These are phyloP conservation scores for Spirogloea muscicola DNA, from an alignment of 139 green algal genomes.

Conservation along the genomic window DNA sequence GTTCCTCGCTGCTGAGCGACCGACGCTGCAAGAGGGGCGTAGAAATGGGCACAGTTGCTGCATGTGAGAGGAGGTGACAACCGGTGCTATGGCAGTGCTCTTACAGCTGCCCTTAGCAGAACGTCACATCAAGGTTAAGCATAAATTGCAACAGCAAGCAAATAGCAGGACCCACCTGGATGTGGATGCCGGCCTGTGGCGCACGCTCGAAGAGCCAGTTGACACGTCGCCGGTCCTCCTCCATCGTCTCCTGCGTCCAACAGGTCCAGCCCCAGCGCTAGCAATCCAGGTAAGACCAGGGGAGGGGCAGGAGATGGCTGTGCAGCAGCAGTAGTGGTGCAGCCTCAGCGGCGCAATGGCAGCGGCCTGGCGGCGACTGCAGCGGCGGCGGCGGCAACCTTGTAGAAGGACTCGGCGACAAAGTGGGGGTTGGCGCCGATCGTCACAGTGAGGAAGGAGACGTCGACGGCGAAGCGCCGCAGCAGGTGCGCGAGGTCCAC, in stretches of 20 bases:
- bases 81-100: no score
- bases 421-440: slow-evolving; percentile 80
- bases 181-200: slow-evolving; percentile 51
- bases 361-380: no score
- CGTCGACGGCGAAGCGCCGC: slow-evolving; percentile 58
- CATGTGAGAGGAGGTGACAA: no score
- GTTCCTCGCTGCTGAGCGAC: slow-evolving; percentile 46
- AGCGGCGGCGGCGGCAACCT: no score
- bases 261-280: no score
- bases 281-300: no score
- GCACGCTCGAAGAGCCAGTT: slow-evolving; percentile 68
- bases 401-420: slow-evolving; percentile 78
- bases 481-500: slow-evolving; percentile 86
- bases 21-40: slow-evolving; percentile 24
- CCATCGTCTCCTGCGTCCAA: slow-evolving; percentile 51
- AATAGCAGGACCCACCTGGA: slow-evolving; percentile 37
- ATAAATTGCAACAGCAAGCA: no score
- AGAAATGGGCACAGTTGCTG: neutral
- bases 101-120: no score
- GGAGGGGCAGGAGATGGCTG: no score
- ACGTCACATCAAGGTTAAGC: no score
- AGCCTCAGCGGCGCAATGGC: no score
- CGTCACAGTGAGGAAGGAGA: slow-evolving; percentile 69
- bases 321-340: no score
- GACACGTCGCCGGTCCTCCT: slow-evolving; percentile 70